Evolutionary conservation across 371 early-diverging fungal genomes (phyloP).

Genomic region (Apophysomyces variabilis): DNA sequence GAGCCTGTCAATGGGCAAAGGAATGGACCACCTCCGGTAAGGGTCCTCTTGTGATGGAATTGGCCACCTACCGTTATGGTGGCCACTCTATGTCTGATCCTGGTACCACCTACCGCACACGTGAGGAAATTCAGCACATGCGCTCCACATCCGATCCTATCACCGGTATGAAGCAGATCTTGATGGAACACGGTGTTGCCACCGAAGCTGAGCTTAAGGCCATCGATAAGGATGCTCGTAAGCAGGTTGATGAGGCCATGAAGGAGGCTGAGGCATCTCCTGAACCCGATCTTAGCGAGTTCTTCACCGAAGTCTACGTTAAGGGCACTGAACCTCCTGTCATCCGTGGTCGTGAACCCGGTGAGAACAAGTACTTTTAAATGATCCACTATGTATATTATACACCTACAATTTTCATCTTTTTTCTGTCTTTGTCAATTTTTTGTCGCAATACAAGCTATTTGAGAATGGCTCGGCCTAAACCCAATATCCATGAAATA

Average conservation of each 20-base stretch:
- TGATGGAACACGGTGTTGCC: conserved; percentile 72
- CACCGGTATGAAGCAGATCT: conserved; percentile 84
- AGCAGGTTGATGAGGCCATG: conserved; percentile 84
- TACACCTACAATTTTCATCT: conserved; percentile 10
- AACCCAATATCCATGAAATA: background rate
- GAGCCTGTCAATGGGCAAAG: conserved; percentile 85
- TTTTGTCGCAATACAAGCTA: conserved; percentile 10
- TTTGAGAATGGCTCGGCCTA: conserved; percentile 6
- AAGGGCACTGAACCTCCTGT: conserved; percentile 73
- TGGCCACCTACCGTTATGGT: conserved; percentile 98
- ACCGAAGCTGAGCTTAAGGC: conserved; percentile 91
- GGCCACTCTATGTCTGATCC: conserved; percentile 99
- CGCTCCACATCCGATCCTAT: conserved; percentile 93
- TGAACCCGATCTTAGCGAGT: conserved; percentile 75
- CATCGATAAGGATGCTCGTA: conserved; percentile 91
- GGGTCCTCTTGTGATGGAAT: conserved; percentile 97
- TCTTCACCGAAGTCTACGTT: conserved; percentile 87
- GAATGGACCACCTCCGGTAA: conserved; percentile 84
- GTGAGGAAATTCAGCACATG: conserved; percentile 98
- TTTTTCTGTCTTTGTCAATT: conserved; percentile 9
- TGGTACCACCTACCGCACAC: conserved; percentile 93
- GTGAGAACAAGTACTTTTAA: conserved; percentile 65
- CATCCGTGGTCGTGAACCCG: conserved; percentile 83
- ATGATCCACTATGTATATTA: conserved; percentile 12
- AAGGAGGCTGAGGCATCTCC: conserved; percentile 86